These are phyloP conservation scores for peach (Prunus persica) DNA, from an alignment of 306 rosid species.

Conservation along the genomic window Prunus_persica_NCBIv2 NC_034009.1:47117001-47117500, in stretches of 20 bases:
- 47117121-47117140: background rate
- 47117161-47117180: background rate
- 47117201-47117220: constrained; percentile 27
- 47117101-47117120: background rate
- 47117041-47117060: background rate
- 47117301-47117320: constrained; percentile 41
- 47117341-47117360: constrained; percentile 74
- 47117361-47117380: constrained; percentile 50
- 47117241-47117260: constrained; percentile 24
- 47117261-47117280: constrained; percentile 52
- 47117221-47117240: constrained; percentile 37
- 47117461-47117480: no score
- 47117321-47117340: constrained; percentile 67
- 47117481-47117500: no score
- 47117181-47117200: constrained; percentile 31
- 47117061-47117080: no score
- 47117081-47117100: background rate
- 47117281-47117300: constrained; percentile 77
- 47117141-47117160: background rate
- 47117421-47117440: background rate
- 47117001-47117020: no score
- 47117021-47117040: no score
- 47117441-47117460: background rate
- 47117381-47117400: background rate
- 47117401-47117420: background rate